Conservation (phyloP, 202 grass and related monocot genomes). For the Zoysia matrella region DNA sequence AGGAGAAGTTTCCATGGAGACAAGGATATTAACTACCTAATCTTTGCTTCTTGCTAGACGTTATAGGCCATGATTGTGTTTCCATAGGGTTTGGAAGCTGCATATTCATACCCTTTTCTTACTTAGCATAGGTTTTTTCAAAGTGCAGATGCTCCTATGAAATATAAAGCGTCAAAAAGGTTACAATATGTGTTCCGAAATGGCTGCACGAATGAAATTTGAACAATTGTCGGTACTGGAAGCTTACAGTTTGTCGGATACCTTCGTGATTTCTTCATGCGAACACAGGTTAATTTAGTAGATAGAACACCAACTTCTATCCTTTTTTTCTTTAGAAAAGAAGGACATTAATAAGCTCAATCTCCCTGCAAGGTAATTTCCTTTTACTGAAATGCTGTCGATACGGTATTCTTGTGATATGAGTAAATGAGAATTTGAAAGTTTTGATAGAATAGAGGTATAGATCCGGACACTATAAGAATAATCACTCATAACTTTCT, state of each 20-base stretch:
- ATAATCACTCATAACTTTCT: not conserved
- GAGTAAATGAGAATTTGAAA: not conserved
- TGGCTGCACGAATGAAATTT: constrained; percentile 40
- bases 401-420: constrained; percentile 12
- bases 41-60: constrained; percentile 40
- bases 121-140: too few relatives aligned
- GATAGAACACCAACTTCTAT: not conserved
- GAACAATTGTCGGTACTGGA: constrained; percentile 28
- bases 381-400: not conserved
- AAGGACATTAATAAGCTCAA: not conserved
- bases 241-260: not conserved
- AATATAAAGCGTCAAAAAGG: too few relatives aligned
- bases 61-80: constrained; percentile 63
- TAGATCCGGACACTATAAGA: not conserved
- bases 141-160: too few relatives aligned
- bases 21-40: constrained; percentile 42
- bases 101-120: not conserved
- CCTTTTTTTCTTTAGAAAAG: not conserved
- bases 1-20: constrained; percentile 39
- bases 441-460: not conserved
- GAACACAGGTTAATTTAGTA: too few relatives aligned
- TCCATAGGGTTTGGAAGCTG: constrained; percentile 38
- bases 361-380: not conserved
- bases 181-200: constrained; percentile 35
- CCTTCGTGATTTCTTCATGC: not conserved